A percentile compares a stretch with the other conserved stretches of the same genome.
Evolutionary conservation across 495 filamentous ascomycete species (phyloP).

Genomic region (Aspergillus wentii): DNA sequence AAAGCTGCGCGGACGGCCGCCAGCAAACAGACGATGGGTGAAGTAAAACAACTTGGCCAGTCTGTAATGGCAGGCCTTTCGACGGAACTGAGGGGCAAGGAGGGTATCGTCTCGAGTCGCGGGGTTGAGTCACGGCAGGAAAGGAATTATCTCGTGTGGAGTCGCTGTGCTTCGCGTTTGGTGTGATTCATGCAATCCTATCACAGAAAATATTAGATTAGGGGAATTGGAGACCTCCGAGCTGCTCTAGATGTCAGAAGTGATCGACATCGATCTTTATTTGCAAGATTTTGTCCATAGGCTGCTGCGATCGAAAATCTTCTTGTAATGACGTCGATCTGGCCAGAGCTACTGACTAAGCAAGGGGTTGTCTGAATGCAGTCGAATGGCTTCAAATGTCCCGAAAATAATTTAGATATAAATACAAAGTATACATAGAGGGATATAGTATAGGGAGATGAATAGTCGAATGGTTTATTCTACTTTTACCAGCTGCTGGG

Average conservation of each 20-base stretch:
- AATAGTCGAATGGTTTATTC: no score
- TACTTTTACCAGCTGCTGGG: no score
- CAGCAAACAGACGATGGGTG: conserved; percentile 24
- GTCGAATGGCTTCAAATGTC: no score
- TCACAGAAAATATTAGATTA: conserved; percentile 5
- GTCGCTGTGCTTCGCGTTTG: no score
- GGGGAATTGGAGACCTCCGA: neutral
- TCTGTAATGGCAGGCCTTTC: no score
- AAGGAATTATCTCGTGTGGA: no score
- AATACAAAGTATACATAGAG: no score
- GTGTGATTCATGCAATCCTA: no score
- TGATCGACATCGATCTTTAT: neutral
- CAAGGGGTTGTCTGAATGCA: no score
- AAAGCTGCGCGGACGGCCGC: conserved; percentile 29
- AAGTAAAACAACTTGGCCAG: conserved; percentile 28
- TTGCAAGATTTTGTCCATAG: no score
- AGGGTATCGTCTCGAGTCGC: conserved; percentile 2
- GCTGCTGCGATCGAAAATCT: conserved; percentile 15
- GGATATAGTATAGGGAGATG: no score
- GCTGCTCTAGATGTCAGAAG: neutral
- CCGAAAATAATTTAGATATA: no score
- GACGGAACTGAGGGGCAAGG: neutral
- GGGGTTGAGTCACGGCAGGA: conserved; percentile 5
- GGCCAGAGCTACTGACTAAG: conserved; percentile 19
- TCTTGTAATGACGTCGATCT: conserved; percentile 19